Evolutionary conservation across 257 asterid genomes (phyloP).

Genomic region (Solanum boliviense): DNA sequence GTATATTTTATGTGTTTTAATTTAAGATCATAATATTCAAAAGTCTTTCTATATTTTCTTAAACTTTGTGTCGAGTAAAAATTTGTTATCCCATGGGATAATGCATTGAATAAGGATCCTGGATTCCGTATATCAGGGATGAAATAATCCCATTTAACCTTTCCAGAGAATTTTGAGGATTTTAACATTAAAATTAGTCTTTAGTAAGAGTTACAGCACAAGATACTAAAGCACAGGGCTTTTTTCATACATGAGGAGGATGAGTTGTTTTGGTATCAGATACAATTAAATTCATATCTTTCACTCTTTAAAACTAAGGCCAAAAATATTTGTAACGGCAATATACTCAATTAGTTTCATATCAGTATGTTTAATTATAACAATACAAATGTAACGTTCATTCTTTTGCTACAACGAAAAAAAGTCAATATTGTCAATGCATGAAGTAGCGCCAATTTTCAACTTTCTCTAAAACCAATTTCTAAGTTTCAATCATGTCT

Average conservation of each 20-base stretch:
- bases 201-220: background rate
- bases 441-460: background rate
- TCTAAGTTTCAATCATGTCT: conserved; percentile 14
- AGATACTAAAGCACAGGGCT: background rate
- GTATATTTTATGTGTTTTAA: background rate
- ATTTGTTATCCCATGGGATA: background rate
- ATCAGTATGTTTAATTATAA: background rate
- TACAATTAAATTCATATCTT: background rate
- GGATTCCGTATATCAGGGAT: background rate
- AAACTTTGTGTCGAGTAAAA: background rate
- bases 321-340: background rate
- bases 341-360: background rate
- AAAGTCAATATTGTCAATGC: background rate
- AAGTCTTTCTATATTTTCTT: rapidly evolving
- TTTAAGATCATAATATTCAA: background rate
- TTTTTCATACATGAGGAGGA: background rate
- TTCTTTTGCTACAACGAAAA: background rate
- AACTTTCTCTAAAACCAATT: background rate
- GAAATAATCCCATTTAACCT: background rate
- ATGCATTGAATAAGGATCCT: background rate
- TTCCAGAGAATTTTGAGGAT: background rate
- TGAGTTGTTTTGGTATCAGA: background rate
- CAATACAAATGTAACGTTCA: background rate
- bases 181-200: background rate
- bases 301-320: background rate